These are phyloP conservation scores for Mortierella polycephala DNA, from an alignment of 371 early-diverging fungal genomes.

Conservation along the genomic window DNA sequence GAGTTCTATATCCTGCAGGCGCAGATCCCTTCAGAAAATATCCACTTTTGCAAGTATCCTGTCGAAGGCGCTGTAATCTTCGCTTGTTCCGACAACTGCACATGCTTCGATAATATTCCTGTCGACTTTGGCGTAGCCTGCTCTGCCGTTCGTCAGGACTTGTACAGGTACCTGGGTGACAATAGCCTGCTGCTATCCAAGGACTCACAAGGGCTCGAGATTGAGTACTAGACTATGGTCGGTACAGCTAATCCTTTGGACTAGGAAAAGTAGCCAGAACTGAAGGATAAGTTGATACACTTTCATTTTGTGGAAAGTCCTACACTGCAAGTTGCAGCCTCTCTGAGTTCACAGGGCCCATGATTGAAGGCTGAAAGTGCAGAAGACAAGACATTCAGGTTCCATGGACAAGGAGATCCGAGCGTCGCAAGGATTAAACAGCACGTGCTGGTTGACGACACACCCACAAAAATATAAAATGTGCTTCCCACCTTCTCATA, in stretches of 20 bases:
- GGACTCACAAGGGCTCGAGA: conserved; percentile 10
- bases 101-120: conserved; percentile 18
- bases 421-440: too few relatives aligned
- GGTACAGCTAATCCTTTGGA: conserved; percentile 24
- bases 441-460: too few relatives aligned
- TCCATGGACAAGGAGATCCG: too few relatives aligned
- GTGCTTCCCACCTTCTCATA: too few relatives aligned
- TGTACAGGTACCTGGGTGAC: conserved; percentile 13
- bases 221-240: conserved; percentile 29
- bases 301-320: conserved; percentile 21
- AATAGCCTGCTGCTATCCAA: conserved; percentile 1
- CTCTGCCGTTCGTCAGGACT: conserved; percentile 21
- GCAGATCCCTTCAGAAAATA: conserved; percentile 24
- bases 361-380: too few relatives aligned
- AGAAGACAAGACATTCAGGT: too few relatives aligned
- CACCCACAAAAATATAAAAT: too few relatives aligned
- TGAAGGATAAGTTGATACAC: conserved; percentile 23
- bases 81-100: conserved; percentile 24
- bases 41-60: conserved; percentile 26
- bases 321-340: conserved; percentile 16
- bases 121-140: conserved; percentile 29
- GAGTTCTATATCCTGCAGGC: conserved; percentile 26
- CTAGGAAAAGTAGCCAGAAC: conserved; percentile 6
- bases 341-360: too few relatives aligned
- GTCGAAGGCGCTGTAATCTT: conserved; percentile 13